phyloP scores from a whole-genome alignment of 192 early-diverging fungal genomes.

The Rhizoclosmatium globosum region DNA sequence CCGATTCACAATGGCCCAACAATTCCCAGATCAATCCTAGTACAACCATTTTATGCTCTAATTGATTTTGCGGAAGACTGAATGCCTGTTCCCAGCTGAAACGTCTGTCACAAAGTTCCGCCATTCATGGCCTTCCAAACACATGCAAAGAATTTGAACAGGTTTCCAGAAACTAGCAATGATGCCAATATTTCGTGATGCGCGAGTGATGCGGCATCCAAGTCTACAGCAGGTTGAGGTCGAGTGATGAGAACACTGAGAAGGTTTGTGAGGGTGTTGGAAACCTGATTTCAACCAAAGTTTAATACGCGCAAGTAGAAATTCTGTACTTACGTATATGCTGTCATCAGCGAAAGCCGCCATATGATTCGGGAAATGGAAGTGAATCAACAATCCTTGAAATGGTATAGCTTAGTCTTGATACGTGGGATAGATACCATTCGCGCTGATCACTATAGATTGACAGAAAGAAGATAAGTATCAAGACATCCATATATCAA shows the following conservation, averaged over 20 bases:
- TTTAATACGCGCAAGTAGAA: not conserved
- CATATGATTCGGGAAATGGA: slow-evolving; percentile 9
- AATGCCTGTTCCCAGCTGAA: not conserved
- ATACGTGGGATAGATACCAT: not conserved
- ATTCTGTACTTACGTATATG: slow-evolving; percentile 11
- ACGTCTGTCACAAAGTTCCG: not conserved
- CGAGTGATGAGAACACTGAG: slow-evolving; percentile 17
- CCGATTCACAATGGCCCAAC: not conserved
- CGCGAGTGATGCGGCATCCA: not conserved
- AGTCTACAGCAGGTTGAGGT: not conserved
- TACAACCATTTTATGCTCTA: slow-evolving; percentile 20
- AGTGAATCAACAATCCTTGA: slow-evolving; percentile 7
- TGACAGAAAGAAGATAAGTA: slow-evolving; percentile 6
- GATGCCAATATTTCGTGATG: slow-evolving; percentile 19
- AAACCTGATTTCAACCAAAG: not conserved
- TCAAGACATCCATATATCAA: slow-evolving; percentile 21
- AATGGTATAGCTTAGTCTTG: too few species aligned
- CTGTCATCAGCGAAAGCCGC: slow-evolving; percentile 28
- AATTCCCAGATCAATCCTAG: slow-evolving; percentile 22
- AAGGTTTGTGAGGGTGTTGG: slow-evolving; percentile 5
- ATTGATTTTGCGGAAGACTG: not conserved
- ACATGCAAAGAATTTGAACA: slow-evolving; percentile 7
- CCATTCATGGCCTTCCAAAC: slow-evolving; percentile 12
- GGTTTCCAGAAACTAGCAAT: slow-evolving; percentile 9
- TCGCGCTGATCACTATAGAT: not conserved